These are phyloP conservation scores for Larix kaempferi DNA, from an alignment of 75 land plant species.

Conservation along the genomic window DNA sequence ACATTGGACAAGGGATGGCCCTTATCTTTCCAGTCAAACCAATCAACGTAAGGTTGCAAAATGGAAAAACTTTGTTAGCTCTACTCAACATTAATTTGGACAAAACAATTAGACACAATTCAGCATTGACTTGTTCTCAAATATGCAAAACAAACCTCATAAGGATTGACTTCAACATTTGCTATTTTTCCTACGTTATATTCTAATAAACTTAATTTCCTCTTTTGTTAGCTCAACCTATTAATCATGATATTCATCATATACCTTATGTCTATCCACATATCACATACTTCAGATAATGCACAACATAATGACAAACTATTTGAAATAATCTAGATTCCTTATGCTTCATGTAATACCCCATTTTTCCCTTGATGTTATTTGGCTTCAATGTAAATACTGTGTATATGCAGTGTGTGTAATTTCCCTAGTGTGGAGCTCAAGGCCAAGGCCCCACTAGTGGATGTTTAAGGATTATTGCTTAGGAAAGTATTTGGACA, in stretches of 20 bases:
- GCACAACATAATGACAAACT: not conserved
- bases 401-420: no score
- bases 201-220: constrained; percentile 53
- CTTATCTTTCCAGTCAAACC: constrained; percentile 86
- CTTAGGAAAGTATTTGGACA: no score
- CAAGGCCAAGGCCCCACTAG: no score
- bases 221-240: constrained; percentile 79
- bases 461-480: no score
- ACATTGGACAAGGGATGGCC: constrained; percentile 91
- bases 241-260: constrained; percentile 97
- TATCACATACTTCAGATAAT: not conserved
- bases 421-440: no score
- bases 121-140: not conserved
- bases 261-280: constrained; percentile 66
- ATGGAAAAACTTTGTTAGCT: not conserved
- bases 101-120: not conserved
- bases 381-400: no score
- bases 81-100: not conserved
- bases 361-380: no score
- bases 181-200: constrained; percentile 81
- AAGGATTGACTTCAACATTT: constrained; percentile 81
- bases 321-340: not conserved
- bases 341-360: no score
- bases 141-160: constrained; percentile 51
- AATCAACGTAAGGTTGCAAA: constrained; percentile 92